phyloP scores from a whole-genome alignment of 352 stramenopile genomes.

The Phytophthora pluvialis region DNA sequence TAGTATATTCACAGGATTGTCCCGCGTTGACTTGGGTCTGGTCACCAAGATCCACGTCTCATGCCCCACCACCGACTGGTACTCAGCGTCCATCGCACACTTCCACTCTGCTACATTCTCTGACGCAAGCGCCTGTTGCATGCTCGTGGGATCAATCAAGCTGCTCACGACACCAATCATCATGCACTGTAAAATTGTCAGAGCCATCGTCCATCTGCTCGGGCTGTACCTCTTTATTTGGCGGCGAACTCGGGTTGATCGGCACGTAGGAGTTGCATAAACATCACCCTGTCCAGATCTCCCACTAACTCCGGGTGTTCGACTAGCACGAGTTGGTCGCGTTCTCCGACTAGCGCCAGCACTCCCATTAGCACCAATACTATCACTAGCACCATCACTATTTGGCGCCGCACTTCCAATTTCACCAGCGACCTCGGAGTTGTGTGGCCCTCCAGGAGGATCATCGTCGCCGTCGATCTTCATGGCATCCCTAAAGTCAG shows the following conservation, averaged over 20 bases:
- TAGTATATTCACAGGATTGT: background rate
- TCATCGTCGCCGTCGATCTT: background rate
- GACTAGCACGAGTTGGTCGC: background rate
- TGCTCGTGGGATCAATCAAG: no score
- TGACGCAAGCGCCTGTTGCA: background rate
- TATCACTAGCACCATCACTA: background rate
- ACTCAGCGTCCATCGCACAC: background rate
- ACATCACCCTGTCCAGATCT: background rate
- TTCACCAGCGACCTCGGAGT: background rate
- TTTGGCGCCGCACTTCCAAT: background rate
- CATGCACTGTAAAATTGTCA: background rate
- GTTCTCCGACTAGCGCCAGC: background rate
- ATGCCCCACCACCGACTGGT: background rate
- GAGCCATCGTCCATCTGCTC: background rate
- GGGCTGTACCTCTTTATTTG: background rate
- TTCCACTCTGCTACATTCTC: background rate
- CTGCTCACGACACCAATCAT: background rate
- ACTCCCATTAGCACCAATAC: no score
- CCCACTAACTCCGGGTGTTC: background rate
- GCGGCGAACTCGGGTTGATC: background rate
- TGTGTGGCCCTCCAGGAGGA: background rate
- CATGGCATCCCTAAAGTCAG: background rate
- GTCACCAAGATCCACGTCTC: background rate
- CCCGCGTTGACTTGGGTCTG: background rate
- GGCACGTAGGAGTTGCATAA: background rate